Evolutionary conservation across 2,329 filamentous ascomycete genomes (phyloP), one percentile per base, ranked within the genome.

Genomic region (Apiospora marii): DNA sequence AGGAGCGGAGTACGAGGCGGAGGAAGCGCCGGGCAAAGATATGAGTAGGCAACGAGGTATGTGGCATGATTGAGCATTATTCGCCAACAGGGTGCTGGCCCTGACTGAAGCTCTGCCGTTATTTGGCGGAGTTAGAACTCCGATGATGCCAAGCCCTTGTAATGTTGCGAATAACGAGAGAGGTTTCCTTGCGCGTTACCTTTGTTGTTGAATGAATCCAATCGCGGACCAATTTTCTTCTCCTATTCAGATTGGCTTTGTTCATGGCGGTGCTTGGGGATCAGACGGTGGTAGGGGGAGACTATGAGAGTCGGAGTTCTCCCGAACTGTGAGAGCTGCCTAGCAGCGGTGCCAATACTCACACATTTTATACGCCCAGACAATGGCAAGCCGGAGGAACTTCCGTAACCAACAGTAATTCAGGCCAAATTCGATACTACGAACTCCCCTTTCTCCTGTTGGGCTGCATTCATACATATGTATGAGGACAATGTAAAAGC

Each of bases 91-190:
- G 27, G 53, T 16, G 19, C 58, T 41, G 8, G 34, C 53, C 30
- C 19, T 19, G 34, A 41, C 19, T 19, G 34, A 41, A 41, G 30
- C 34, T 64, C 34, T 12, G 34, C 58, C 27, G 58, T 61, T 22
- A n/a, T 64, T 64, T 22, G 58, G 58, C 58, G 58, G 58, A 64
- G 58, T 41, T 64, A 12, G 19, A 22, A 64, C 58, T 64, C 58
- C 58, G 34, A 64, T 41, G n/a, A n/a, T 51, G n/a, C 3, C 49
- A n/a, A 51, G 10, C 16, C 27, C 27, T 37, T 10, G 34, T n/a
- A 64, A 64, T 10, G 19, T 14, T 24, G 34, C 14, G 19, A 3
- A n/a, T n/a, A 8, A n/a, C 7, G 5, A n/a, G 6, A 12, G 46
- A 64, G 19, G 6, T 22, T 34, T 61, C 7, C 19, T 37, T 6